phyloP scores from a whole-genome alignment of 257 asterid species.

The Asclepias syriaca region DNA sequence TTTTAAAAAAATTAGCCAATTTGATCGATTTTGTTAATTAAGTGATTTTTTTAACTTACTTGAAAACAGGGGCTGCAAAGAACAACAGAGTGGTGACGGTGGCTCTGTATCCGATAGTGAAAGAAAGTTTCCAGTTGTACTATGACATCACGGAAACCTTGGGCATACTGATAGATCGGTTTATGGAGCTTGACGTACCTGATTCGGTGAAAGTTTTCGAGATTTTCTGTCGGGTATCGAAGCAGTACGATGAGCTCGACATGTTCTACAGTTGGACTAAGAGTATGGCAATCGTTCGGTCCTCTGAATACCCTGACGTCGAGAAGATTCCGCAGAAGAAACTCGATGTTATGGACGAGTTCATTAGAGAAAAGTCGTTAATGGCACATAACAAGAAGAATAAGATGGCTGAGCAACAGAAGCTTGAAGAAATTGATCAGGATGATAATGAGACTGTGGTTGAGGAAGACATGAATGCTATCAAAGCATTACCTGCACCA shows the following conservation, averaged over 20 bases:
- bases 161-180: constrained; percentile 62
- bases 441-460: constrained; percentile 4
- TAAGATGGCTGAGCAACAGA: constrained; percentile 20
- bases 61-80: constrained; percentile 59
- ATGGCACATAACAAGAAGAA: constrained; percentile 26
- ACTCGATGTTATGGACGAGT: constrained; percentile 85
- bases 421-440: constrained; percentile 16
- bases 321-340: constrained; percentile 66
- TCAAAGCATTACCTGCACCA: constrained; percentile 80
- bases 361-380: constrained; percentile 52
- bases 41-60: neutral
- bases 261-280: constrained; percentile 67
- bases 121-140: constrained; percentile 71
- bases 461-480: constrained; percentile 43
- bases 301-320: constrained; percentile 78
- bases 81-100: constrained; percentile 61
- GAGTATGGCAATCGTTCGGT: constrained; percentile 53
- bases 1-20: too few species aligned
- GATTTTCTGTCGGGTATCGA: constrained; percentile 60
- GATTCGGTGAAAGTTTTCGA: constrained; percentile 63
- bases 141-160: constrained; percentile 66
- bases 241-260: constrained; percentile 85
- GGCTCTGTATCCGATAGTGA: constrained; percentile 67
- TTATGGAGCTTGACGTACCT: constrained; percentile 70
- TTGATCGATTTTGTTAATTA: neutral